Base-by-base conservation (phyloP, 169 alveolate genomes). In the Cyclospora cayetanensis region DNA sequence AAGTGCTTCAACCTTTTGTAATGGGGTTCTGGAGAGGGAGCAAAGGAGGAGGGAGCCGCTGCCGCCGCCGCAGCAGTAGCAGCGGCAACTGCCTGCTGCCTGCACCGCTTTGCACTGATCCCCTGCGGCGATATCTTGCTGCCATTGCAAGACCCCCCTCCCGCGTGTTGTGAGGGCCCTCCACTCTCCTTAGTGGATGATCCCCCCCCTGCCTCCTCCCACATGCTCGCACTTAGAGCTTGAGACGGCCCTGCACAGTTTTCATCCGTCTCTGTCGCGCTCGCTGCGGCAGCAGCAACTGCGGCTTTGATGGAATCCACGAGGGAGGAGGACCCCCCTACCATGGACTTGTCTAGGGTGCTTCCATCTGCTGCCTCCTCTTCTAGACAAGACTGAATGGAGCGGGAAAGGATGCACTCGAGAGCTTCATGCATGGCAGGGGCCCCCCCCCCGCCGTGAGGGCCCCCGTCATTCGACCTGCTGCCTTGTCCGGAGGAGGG, bases 231-330 rank as follows among this genome's bases (percentile, higher is more conserved):
- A 55, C 34, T 29, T 15, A 70, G 53, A 3, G 82, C 55, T 53
- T 34, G 82, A 5, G 53, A 3, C 25, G 46, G 82, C 2, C 34
- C 1, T 18, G 53, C 20, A 53, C 52, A 70, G 27, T 37, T 70
- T 5, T 29, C 82, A 34, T 29, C 82, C 22, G 82, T 37, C 29
- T 70, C 82, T 18, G 31, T 46, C 37, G 25, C 5, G 52, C 82
- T 70, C 1, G 82, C 82, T 3, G 82, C 82, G 9, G 82, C 82
- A 70, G 82, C 82, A 70, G 82, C 82, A 70, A 70, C 82, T 15
- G 82, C 82, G 12, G 82, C 82, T 39, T 37, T 70, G 46, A 70
- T 34, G 46, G 82, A 34, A 1, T 15, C 25, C 20, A 37, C 82
- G 15, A 70, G 52, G 25, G 82, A 53, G 4, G 82, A 27, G 11